A percentile compares a stretch with the other conserved stretches of the same genome.
Conservation (phyloP, 371 early-diverging fungal species). For the Coemansia sp. region DNA sequence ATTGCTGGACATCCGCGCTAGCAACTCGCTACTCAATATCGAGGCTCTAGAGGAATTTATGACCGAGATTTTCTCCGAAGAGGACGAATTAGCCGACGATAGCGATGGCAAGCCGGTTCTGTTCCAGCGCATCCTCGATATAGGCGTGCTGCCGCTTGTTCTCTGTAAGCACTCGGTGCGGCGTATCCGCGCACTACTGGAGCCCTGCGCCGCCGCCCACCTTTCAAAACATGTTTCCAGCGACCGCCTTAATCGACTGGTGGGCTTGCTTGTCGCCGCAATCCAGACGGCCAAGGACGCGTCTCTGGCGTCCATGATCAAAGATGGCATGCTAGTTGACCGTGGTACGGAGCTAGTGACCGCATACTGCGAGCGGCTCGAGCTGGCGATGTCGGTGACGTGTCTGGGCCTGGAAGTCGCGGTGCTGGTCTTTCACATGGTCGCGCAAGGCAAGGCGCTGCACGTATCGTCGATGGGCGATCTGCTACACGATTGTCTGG, state of each 20-base stretch:
- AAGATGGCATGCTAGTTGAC: constrained; percentile 21
- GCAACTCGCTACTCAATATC: neutral
- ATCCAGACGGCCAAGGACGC: constrained; percentile 27
- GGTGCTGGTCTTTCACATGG: constrained; percentile 15
- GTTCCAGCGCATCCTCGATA: constrained; percentile 9
- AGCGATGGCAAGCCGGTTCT: neutral
- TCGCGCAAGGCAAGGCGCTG: constrained; percentile 29
- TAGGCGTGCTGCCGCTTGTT: constrained; percentile 3
- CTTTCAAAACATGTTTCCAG: constrained; percentile 8
- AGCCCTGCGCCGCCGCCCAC: constrained; percentile 12
- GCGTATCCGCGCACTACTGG: constrained; percentile 17
- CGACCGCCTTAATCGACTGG: constrained; percentile 19
- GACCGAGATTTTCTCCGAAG: constrained; percentile 32
- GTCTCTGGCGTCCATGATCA: constrained; percentile 30
- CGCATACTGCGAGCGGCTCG: constrained; percentile 27
- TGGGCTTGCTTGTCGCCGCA: constrained; percentile 25
- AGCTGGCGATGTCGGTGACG: constrained; percentile 11
- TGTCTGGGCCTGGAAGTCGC: constrained; percentile 40
- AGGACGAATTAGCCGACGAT: constrained; percentile 19
- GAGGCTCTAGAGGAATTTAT: constrained; percentile 29
- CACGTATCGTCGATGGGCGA: constrained; percentile 34
- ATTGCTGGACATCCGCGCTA: too few species aligned
- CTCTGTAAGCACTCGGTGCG: constrained; percentile 26
- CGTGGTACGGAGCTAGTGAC: constrained; percentile 11
- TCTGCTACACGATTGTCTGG: constrained; percentile 24